Conservation (phyloP, 1,139 yeast species). For the Blastobotrys illinoisensis region DNA sequence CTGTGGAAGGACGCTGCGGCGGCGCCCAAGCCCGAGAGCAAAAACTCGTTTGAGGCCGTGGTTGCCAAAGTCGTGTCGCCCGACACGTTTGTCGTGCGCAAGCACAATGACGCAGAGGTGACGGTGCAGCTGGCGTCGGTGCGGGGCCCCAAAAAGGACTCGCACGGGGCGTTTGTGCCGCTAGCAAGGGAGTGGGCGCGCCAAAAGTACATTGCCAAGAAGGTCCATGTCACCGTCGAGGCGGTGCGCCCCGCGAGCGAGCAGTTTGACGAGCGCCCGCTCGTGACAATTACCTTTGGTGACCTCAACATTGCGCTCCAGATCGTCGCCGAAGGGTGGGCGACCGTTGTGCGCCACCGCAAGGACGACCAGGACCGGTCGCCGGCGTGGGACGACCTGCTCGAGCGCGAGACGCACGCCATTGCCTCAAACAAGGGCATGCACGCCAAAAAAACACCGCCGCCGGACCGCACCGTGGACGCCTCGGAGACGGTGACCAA, state of each 20-base stretch:
- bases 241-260: slow-evolving; percentile 62
- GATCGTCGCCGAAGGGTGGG: slow-evolving; percentile 62
- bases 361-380: slow-evolving; percentile 65
- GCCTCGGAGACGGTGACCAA: slow-evolving; percentile 70
- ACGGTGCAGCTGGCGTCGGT: slow-evolving; percentile 72
- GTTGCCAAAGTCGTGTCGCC: slow-evolving; percentile 60
- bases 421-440: slow-evolving; percentile 56
- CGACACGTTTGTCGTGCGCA: slow-evolving; percentile 55
- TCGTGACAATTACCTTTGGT: slow-evolving; percentile 52
- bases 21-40: slow-evolving; percentile 30
- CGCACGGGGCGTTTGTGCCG: slow-evolving; percentile 53
- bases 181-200: slow-evolving; percentile 72
- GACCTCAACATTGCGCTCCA: slow-evolving; percentile 57
- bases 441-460: slow-evolving; percentile 52
- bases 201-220: slow-evolving; percentile 62
- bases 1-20: slow-evolving; percentile 48
- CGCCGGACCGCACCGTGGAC: slow-evolving; percentile 61
- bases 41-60: slow-evolving; percentile 44
- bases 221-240: slow-evolving; percentile 54
- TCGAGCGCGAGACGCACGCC: slow-evolving; percentile 65
- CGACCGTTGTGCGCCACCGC: slow-evolving; percentile 72
- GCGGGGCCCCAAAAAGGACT: slow-evolving; percentile 61
- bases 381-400: slow-evolving; percentile 67
- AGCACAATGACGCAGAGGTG: slow-evolving; percentile 35
- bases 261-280: slow-evolving; percentile 57